Evolutionary conservation across 2,329 filamentous ascomycete species (phyloP).

Genomic region (Colletotrichum falcatum): DNA sequence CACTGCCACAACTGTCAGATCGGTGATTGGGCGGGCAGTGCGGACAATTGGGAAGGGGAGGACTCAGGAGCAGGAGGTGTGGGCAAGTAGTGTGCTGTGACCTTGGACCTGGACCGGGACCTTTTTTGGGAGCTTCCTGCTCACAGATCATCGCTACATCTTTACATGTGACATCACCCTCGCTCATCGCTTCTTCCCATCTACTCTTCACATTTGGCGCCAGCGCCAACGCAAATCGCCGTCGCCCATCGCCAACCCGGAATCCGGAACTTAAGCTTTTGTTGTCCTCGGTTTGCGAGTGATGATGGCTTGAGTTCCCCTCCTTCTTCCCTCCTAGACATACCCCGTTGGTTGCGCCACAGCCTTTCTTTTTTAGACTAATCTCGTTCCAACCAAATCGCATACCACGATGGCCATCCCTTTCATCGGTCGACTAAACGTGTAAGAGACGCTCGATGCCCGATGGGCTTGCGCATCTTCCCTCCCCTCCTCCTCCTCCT

Average conservation of each 20-base stretch:
- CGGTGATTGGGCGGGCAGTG: slow-evolving; percentile 11
- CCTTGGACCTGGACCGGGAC: slow-evolving; percentile 30
- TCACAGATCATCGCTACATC: slow-evolving; percentile 27
- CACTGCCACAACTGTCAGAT: slow-evolving; percentile 23
- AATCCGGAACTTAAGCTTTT: slow-evolving; percentile 28
- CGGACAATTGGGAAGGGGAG: not conserved
- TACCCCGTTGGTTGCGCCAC: slow-evolving; percentile 32
- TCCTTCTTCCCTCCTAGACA: slow-evolving; percentile 29
- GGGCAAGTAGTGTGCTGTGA: slow-evolving; percentile 13
- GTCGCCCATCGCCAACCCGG: slow-evolving; percentile 5
- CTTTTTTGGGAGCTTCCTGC: slow-evolving; percentile 28
- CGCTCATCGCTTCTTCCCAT: slow-evolving; percentile 19
- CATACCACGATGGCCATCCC: slow-evolving; percentile 61
- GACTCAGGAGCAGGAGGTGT: slow-evolving; percentile 1
- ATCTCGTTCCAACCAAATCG: slow-evolving; percentile 42
- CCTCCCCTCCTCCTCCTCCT: slow-evolving; percentile 10
- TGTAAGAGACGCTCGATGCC: slow-evolving; percentile 53
- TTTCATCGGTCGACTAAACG: slow-evolving; percentile 64
- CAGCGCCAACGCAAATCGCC: not conserved
- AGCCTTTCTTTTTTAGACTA: slow-evolving; percentile 17
- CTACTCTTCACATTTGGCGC: slow-evolving; percentile 14
- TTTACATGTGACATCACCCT: slow-evolving; percentile 42
- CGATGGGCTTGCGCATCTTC: slow-evolving; percentile 2
- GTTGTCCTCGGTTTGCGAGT: slow-evolving; percentile 17
- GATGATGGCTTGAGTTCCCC: slow-evolving; percentile 31